Base-by-base conservation (phyloP, 2,329 filamentous ascomycete species). In the Sporothrix sp. region DNA sequence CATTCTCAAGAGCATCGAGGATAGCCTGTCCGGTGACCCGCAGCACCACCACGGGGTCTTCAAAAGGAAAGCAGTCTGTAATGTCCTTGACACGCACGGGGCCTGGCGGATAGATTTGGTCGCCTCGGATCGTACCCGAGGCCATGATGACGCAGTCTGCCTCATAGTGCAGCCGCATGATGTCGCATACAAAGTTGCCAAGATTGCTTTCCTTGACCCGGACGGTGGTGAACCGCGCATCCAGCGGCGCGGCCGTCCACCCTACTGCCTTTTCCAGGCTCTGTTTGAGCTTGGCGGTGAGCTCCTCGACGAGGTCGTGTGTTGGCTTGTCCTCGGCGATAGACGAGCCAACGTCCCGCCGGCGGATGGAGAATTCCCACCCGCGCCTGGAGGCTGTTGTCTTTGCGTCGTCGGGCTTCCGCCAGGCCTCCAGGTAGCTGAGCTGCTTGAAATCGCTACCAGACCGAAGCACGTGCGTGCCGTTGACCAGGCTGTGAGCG, bases 401-500 rank as follows among this genome's bases (percentile, higher is more conserved):
- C 13, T 39, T 51, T 9, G 62, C 56, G 16, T 62, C 59, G 60
- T 70, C 59, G 3, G 63, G 52, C 56, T 75, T 79, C 20, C 79
- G 74, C 58, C 86, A 78, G 1, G 80, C 85, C 64, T 95, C 87
- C 48, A 96, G 76, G 62, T 95, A 95, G 62, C 86, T 93, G 30
- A 95, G 71, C 63, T 96, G 86, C 67, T 93, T 94, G 68, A 95
- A 96, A 64, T 96, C 90, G 16, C 83, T 87, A 0, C 90, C 89
- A 0, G 87, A 94, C 2, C 90, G 79, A n/a, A 96, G 71, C 3
- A 95, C 79, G 60, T 95, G 89, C 0, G 80, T 86, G 8, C 83
- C 84, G 54, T 90, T 89, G 64, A 93, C 76, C 50, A 89, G 62
- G 50, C 74, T 78, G 66, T 95, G 87, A 14, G 75, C 76, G 63